Base-by-base conservation (phyloP, 192 early-diverging fungal genomes). In the Funneliformis mosseae region DNA sequence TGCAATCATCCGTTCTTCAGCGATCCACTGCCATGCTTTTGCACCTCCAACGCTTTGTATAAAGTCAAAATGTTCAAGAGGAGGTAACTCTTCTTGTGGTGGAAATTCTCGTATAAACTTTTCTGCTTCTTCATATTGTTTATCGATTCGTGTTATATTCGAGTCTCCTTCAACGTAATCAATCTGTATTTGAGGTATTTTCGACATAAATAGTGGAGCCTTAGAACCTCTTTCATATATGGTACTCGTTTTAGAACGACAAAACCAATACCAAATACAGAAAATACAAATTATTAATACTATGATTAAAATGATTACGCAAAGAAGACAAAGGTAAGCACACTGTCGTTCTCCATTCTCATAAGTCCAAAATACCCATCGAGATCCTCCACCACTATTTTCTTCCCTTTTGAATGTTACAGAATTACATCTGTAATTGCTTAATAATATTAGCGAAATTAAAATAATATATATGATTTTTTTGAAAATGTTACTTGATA, bases 11-110 rank as follows among this genome's bases (percentile, higher is more conserved):
- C 50, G 16, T 5, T 66, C 23, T n/a, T 64, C 25, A 42, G 62
- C 6, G 1, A 8, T 14, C 28, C 46, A 77, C 43, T 42, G 9
- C 59, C 62, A 77, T 16, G 76, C 76, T 45, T 8, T 61, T 27
- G 60, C 62, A 12, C 76, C 76, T 42, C 76, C 62, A 42, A 64
- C 45, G 45, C 42, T 46, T 27, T 28, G 23, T 14, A 77, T 77
- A 9, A 42, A 21, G 8, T 0, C 4, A 42, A 64, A 11, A 7
- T 42, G n/a, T 21, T 77, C 25, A 8, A 2, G 0, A n/a, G 76
- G 39, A 23, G 76, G 76, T 33, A 64, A 38, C 27, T n/a, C 7
- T 63, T 77, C 60, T 41, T 28, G 25, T 23, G 76, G 76, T 64
- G 62, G 76, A 64, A 66, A 0, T 12, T 42, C 5, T 77, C 8